Evolutionary conservation across 306 rosid genomes (phyloP).

Genomic region (Morella rubra): DNA sequence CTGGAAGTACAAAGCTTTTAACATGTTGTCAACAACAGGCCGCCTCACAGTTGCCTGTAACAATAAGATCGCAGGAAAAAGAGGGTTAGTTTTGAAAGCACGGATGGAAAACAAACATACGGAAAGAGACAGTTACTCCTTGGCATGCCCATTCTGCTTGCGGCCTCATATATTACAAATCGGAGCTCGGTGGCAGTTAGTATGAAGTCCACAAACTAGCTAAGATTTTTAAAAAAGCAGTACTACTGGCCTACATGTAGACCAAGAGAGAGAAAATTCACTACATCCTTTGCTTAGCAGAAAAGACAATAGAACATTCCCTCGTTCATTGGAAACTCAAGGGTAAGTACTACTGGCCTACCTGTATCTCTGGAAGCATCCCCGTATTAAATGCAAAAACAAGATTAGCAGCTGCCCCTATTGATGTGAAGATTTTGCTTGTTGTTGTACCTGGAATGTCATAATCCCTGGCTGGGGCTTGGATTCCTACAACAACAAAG

Average conservation of each 20-base stretch:
- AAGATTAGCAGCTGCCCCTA: slow-evolving; percentile 87
- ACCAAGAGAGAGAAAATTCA: no score
- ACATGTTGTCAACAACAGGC: slow-evolving; percentile 92
- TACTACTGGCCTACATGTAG: no score
- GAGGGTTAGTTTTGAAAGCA: slow-evolving; percentile 22
- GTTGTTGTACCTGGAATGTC: slow-evolving; percentile 58
- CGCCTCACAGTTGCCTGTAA: slow-evolving; percentile 84
- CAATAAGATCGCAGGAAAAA: slow-evolving; percentile 21
- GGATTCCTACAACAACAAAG: slow-evolving; percentile 49
- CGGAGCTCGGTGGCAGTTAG: background rate
- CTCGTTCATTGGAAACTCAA: background rate
- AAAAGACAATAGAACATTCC: background rate
- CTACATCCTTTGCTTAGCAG: background rate
- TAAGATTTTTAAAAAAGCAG: background rate
- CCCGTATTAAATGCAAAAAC: slow-evolving; percentile 94
- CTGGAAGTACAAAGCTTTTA: slow-evolving; percentile 82
- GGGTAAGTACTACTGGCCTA: slow-evolving; percentile 26
- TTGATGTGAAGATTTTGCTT: slow-evolving; percentile 77
- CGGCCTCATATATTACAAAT: background rate
- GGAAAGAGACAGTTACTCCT: background rate
- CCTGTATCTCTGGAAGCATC: slow-evolving; percentile 99
- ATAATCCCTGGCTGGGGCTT: slow-evolving; percentile 74
- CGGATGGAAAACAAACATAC: background rate
- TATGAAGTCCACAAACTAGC: background rate
- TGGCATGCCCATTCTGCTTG: background rate